Conservation (phyloP, 2,329 filamentous ascomycete genomes). For the Sporothrix curviconia region DNA sequence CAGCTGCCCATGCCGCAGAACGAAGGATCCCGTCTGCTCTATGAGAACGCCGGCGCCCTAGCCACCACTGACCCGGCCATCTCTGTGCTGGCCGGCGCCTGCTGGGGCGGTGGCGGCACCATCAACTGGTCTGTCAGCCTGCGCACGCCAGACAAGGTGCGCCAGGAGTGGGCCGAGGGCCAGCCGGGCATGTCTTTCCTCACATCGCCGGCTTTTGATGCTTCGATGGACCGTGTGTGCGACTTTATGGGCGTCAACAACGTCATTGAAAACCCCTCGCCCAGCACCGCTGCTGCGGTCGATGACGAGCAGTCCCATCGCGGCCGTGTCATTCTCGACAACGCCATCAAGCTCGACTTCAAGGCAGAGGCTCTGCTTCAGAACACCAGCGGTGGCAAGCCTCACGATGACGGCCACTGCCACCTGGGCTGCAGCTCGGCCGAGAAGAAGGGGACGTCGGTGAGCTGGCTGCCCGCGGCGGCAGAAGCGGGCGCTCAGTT, state of each 20-base stretch:
- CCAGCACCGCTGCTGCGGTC: not conserved
- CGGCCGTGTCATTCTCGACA: slow-evolving; percentile 68
- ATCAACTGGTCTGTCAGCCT: slow-evolving; percentile 73
- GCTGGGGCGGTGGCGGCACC: slow-evolving; percentile 81
- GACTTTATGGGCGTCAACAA: slow-evolving; percentile 68
- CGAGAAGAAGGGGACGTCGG: slow-evolving; percentile 72
- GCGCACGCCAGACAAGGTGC: slow-evolving; percentile 66
- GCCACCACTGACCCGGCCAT: slow-evolving; percentile 51
- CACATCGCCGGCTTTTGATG: slow-evolving; percentile 64
- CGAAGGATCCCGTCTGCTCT: slow-evolving; percentile 57
- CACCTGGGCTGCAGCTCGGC: slow-evolving; percentile 55
- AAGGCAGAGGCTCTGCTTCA: slow-evolving; percentile 63
- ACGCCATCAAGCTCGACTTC: slow-evolving; percentile 67
- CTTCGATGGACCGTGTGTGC: slow-evolving; percentile 73
- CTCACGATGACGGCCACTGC: slow-evolving; percentile 68
- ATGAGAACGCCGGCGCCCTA: slow-evolving; percentile 57
- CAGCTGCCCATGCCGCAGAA: slow-evolving; percentile 68
- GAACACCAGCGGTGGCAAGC: slow-evolving; percentile 61
- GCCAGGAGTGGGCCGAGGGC: slow-evolving; percentile 68
- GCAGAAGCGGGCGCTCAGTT: slow-evolving; percentile 71
- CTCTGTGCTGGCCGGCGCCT: slow-evolving; percentile 59
- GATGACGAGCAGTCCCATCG: slow-evolving; percentile 58
- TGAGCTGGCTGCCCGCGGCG: slow-evolving; percentile 74
- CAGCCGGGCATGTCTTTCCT: slow-evolving; percentile 65
- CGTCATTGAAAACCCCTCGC: slow-evolving; percentile 47